Evolutionary conservation across 306 rosid species (phyloP).

Genomic region (Quercus dentata): DNA sequence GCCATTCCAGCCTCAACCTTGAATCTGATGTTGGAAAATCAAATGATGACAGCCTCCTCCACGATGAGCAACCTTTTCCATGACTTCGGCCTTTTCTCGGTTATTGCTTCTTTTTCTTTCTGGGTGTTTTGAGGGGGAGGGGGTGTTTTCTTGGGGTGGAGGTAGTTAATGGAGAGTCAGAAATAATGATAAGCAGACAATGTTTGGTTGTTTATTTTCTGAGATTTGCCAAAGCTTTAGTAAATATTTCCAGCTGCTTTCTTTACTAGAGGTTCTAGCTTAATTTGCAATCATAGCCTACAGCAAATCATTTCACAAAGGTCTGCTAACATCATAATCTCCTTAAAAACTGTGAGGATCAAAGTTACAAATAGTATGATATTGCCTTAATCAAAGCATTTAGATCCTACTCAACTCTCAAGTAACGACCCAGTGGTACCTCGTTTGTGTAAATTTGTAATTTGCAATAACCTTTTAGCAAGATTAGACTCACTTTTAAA

Average conservation of each 20-base stretch:
- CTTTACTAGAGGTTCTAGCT: not conserved
- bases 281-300: not conserved
- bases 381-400: no score
- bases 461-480: no score
- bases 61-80: not conserved
- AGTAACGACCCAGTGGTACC: no score
- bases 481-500: no score
- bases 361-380: no score
- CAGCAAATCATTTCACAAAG: no score
- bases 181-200: not conserved
- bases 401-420: no score
- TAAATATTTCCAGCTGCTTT: not conserved
- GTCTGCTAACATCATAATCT: no score
- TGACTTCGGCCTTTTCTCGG: not conserved
- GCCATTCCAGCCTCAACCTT: conserved; percentile 46
- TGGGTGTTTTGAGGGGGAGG: not conserved
- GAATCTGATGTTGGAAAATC: conserved; percentile 24
- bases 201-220: not conserved
- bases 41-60: not conserved
- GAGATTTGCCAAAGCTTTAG: not conserved
- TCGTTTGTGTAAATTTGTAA: no score
- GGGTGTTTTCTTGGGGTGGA: not conserved
- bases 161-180: not conserved
- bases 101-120: not conserved
- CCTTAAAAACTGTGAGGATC: no score